These are phyloP conservation scores for Melastoma malabathricum DNA, from an alignment of 345 rosid species.

Conservation along the genomic window DNA sequence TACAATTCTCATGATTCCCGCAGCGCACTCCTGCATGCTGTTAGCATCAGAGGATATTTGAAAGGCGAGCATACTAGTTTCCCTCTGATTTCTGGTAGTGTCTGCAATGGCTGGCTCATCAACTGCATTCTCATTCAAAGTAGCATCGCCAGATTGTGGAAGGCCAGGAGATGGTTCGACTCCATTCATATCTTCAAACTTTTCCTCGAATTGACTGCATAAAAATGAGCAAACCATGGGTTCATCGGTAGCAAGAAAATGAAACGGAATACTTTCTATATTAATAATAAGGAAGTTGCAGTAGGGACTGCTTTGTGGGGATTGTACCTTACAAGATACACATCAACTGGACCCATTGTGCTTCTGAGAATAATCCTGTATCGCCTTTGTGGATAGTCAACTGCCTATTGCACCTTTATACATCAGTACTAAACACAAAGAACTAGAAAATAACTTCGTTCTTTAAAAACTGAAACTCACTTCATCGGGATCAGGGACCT, in stretches of 20 bases:
- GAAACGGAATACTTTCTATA: slow-evolving; percentile 2
- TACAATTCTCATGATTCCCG: slow-evolving; percentile 81
- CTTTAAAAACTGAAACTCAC: slow-evolving; percentile 24
- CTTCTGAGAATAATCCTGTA: slow-evolving; percentile 89
- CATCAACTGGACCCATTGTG: slow-evolving; percentile 92
- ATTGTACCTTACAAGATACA: slow-evolving; percentile 77
- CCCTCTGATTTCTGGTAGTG: slow-evolving; percentile 26
- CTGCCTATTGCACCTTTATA: slow-evolving; percentile 32
- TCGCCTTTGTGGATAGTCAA: slow-evolving; percentile 67
- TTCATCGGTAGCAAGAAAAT: slow-evolving; percentile 3
- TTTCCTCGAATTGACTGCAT: slow-evolving; percentile 80
- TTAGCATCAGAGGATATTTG: slow-evolving; percentile 36
- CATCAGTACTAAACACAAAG: slow-evolving; percentile 8
- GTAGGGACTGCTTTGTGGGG: background rate
- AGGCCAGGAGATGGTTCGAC: slow-evolving; percentile 29
- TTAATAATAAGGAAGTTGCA: background rate
- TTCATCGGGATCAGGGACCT: slow-evolving; percentile 92
- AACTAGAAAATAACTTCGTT: background rate
- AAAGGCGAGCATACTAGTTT: slow-evolving; percentile 24
- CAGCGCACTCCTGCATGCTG: slow-evolving; percentile 56
- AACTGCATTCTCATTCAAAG: slow-evolving; percentile 44
- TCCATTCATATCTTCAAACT: slow-evolving; percentile 63
- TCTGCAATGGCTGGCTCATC: slow-evolving; percentile 20
- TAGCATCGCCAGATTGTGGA: slow-evolving; percentile 46
- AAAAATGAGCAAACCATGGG: slow-evolving; percentile 5